These are phyloP conservation scores for Candida suzukii DNA, from an alignment of 805 yeast genomes.

Conservation along the genomic window DNA sequence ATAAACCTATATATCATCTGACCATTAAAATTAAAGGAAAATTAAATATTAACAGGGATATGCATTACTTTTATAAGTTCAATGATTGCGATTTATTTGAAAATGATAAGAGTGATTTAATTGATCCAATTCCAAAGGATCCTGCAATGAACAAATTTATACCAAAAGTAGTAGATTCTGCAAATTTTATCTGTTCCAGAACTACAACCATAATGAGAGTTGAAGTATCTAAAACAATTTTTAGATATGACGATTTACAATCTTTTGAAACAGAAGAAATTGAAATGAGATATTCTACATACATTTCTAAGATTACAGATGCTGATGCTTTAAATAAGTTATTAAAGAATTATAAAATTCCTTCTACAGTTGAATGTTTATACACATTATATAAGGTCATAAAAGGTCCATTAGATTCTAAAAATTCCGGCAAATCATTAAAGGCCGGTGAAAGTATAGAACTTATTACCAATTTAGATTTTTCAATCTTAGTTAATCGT, in stretches of 20 bases:
- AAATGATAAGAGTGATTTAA: conserved; percentile 17
- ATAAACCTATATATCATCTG: conserved; percentile 19
- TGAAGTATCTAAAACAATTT: conserved; percentile 45
- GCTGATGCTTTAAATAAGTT: conserved; percentile 5
- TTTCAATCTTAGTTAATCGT: conserved; percentile 40
- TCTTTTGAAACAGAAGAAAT: conserved; percentile 45
- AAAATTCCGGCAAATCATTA: conserved; percentile 44
- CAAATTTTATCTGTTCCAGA: conserved; percentile 37
- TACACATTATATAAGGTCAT: conserved; percentile 55
- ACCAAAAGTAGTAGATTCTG: conserved; percentile 37
- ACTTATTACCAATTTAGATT: conserved; percentile 51
- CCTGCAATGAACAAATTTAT: conserved; percentile 9
- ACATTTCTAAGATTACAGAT: conserved; percentile 14
- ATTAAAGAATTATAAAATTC: conserved; percentile 26
- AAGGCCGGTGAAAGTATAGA: conserved; percentile 37
- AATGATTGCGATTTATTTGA: conserved; percentile 18
- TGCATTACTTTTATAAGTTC: conserved; percentile 21
- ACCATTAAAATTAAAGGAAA: conserved; percentile 20
- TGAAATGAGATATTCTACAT: conserved; percentile 38
- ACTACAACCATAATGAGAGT: conserved; percentile 45
- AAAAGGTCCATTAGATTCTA: conserved; percentile 54
- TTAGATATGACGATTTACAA: conserved; percentile 37
- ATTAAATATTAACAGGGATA: conserved; percentile 6
- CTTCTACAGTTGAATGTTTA: conserved; percentile 53
- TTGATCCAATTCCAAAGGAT: conserved; percentile 7